Evolutionary conservation across 805 yeast species (phyloP), one percentile per base, ranked within the genome.

Genomic region (Zygoascus flipseniorum): DNA sequence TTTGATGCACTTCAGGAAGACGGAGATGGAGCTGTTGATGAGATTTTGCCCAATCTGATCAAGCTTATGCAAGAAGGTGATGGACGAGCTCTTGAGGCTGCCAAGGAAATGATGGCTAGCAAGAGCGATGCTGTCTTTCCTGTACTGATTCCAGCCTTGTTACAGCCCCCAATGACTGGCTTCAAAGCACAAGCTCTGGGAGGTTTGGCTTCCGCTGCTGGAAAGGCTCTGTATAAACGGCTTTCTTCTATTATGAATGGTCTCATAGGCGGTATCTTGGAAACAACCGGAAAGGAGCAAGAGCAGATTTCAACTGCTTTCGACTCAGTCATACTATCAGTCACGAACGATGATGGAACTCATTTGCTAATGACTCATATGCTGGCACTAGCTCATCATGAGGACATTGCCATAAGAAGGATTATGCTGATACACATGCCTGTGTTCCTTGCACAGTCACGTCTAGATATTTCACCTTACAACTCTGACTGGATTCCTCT

Each of bases 121-220:
- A 88, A 87, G 63, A 78, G 97, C 6, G 95, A 88, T 54, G 84
- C 87, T 2, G 87, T 95, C 53, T 89, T 95, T 89, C 97, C 98
- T 48, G 85, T 88, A 48, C 78, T 93, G 65, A 77, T 92, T 55
- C 97, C 98, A 45, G 80, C 95, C 0, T 76, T 93, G 64, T 75
- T 92, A 64, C 68, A 81, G 5, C 83, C 89, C 6, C 97, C 97
- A 14, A 82, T 90, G 52, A 88, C 87, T 60, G 75, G 81, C 0
- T 83, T 83, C 72, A 88, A 89, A 71, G 95, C 96, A n/a, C 76
- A 79, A 52, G 95, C 97, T 2, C 73, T 90, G 54, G 88, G 93
- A 23, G 81, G 95, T 0, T 76, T 90, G 66, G 95, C 96, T 0
- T 82, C 86, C 51, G 97, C 88, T 48, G 96, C 97, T 23, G 97